Conservation (phyloP, 2,329 filamentous ascomycete genomes). For the Dactylonectria macrodidyma region DNA sequence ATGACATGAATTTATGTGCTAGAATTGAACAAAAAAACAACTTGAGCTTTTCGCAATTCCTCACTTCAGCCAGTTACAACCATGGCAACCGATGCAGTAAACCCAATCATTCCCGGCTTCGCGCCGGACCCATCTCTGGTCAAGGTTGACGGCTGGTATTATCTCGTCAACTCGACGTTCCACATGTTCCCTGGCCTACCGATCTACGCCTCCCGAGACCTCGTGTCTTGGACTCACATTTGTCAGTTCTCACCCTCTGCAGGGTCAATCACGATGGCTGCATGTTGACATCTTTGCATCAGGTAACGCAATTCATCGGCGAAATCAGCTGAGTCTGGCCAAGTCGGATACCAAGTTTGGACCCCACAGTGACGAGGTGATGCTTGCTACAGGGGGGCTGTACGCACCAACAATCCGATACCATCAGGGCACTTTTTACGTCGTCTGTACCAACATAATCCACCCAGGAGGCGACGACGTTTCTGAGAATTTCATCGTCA, state of each 20-base stretch:
- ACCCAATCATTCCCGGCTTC: constrained; percentile 16
- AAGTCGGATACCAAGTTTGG: not conserved
- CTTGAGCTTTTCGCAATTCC: not conserved
- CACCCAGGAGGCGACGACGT: not conserved
- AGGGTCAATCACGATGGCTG: not conserved
- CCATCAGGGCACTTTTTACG: constrained; percentile 7
- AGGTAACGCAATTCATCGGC: constrained; percentile 18
- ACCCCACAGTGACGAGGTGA: not conserved
- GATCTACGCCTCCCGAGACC: constrained; percentile 14
- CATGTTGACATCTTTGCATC: not conserved
- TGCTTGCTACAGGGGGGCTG: constrained; percentile 8
- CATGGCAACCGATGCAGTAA: not conserved
- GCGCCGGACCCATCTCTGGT: constrained; percentile 12
- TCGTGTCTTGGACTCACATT: constrained; percentile 16
- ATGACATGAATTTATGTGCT: not conserved
- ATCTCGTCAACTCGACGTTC: constrained; percentile 16
- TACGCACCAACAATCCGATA: constrained; percentile 15
- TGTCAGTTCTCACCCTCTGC: not conserved
- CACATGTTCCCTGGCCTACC: constrained; percentile 16
- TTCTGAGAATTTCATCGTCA: constrained; percentile 1
- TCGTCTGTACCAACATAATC: constrained; percentile 16
- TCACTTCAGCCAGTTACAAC: not conserved
- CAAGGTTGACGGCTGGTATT: constrained; percentile 17
- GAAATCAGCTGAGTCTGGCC: constrained; percentile 14
- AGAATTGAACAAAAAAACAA: not conserved